Evolutionary conservation across 208 protist genomes (phyloP).

Genomic region (Sergeia podlipaevii): DNA sequence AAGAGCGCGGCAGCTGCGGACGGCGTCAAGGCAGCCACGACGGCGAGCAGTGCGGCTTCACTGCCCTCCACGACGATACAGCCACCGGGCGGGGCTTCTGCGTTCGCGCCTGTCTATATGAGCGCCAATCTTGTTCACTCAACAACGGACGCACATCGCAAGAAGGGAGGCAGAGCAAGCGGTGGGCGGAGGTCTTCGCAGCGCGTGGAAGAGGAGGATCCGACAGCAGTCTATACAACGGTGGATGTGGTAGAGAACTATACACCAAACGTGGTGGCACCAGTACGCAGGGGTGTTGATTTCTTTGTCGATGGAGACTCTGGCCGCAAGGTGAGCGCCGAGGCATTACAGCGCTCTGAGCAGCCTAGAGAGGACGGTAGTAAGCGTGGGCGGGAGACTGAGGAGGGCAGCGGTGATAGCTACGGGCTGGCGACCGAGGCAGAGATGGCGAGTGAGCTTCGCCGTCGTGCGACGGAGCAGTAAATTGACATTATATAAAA

Average conservation of each 20-base stretch:
- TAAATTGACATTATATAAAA: too few species aligned
- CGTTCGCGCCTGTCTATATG: slow-evolving; percentile 63
- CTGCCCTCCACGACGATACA: neutral
- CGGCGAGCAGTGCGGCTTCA: neutral
- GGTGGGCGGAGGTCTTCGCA: neutral
- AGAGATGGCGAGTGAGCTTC: slow-evolving; percentile 21
- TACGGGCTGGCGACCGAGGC: slow-evolving; percentile 21
- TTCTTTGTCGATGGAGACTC: slow-evolving; percentile 17
- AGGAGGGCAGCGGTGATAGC: slow-evolving; percentile 6
- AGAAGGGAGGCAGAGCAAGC: neutral
- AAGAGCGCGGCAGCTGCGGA: neutral
- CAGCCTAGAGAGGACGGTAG: neutral
- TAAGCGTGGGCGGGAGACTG: slow-evolving; percentile 1
- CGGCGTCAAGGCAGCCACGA: neutral
- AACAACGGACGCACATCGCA: slow-evolving; percentile 13
- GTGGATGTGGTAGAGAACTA: slow-evolving; percentile 8
- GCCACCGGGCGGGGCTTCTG: slow-evolving; percentile 9
- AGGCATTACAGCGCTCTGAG: neutral
- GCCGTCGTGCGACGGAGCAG: slow-evolving; percentile 5
- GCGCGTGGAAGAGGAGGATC: neutral
- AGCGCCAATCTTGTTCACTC: slow-evolving; percentile 48
- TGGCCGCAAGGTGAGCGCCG: slow-evolving; percentile 10
- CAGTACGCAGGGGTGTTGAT: slow-evolving; percentile 1
- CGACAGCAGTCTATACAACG: neutral
- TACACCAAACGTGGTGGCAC: slow-evolving; percentile 1